Base-by-base conservation (phyloP, 441 rosid genomes). In the Dalechampia spathulata region DNA sequence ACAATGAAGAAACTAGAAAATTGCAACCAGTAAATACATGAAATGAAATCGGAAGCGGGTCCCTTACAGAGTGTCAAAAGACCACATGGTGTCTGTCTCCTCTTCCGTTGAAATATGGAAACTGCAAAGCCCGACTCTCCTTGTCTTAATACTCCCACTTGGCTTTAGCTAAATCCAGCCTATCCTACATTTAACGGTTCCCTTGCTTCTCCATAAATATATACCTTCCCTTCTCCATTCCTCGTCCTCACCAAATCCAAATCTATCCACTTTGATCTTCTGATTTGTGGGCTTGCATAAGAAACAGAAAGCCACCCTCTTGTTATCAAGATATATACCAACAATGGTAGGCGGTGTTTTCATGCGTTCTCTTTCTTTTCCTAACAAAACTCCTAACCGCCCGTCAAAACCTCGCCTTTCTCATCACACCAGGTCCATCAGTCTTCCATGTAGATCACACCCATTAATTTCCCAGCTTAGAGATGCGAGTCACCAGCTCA, bases 321-420 rank as follows among this genome's bases (percentile, higher is more conserved):
- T 17, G 4, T 2, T 6, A 8, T n/a, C 38, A 39, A 6, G 21
- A 7, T 12, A 3, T 8, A 5, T 61, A 45, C 7, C 21, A n/a
- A n/a, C 30, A 23, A 50, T 1, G 28, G 75, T 80, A 86, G 87
- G 76, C 1, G 82, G 85, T 17, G 88, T 80, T 20, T 80, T 83
- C 74, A 73, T 75, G 56, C 87, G 91, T 30, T 87, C 89, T 9
- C 74, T 82, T 60, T 87, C 95, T 7, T 82, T 87, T 55, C 85
- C 91, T 0, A 78, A 75, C 78, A 86, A 83, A 61, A 72, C 41
- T 22, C 67, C 79, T 47, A 61, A 14, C 63, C 72, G 71, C 43
- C 60, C 76, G n/a, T 64, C 82, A 0, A 58, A 63, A n/a, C 76
- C 76, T 0, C 52, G 81, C 9, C 67, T 76, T 52, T 76, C 86